Evolutionary conservation across 1,139 yeast genomes (phyloP), one percentile per base, ranked within the genome.

Genomic region (Hanseniaspora gamundiae): DNA sequence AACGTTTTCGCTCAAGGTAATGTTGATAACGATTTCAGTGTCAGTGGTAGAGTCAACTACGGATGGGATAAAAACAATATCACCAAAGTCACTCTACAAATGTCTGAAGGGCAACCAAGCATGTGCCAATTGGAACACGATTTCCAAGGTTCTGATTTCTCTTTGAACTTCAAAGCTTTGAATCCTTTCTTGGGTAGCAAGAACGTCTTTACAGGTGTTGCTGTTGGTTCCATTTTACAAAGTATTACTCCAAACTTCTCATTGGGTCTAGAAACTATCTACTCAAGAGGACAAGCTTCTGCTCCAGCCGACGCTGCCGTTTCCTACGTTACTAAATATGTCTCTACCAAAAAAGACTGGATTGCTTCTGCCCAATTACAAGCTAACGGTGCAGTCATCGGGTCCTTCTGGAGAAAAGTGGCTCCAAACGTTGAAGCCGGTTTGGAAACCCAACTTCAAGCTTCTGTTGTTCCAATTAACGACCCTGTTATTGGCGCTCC

Each of bases 81-180:
- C 58, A 76, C 95, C 51, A 88, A 88, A 70, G 76, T 85, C 52
- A 86, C 94, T 56, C 70, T 87, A 60, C 97, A 91, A 70, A 73
- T 87, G 55, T 88, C 94, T 55, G 71, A 80, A 51, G 85, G 83
- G 49, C 97, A 88, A 69, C 95, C 94, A 51, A 72, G 94, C 45
- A 86, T 91, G 95, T 74, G 86, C 51, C 98, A 91, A 70, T 71
- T 91, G 56, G 99, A 93, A 71, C 97, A 91, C 64, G 99, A 91
- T 66, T 81, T 78, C 68, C 91, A 81, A 66, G 96, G 93, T 47
- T 67, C 74, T 47, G 98, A 91, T 64, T 87, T 78, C 63, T 80
- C 95, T 45, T 63, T 88, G 62, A 88, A 88, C 72, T 70, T 93
- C 61, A 93, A 91, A 71, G 72, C 94, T 44, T 75, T 88, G 60